Evolutionary conservation across 495 filamentous ascomycete genomes (phyloP), one percentile per base, ranked within the genome.

Genomic region (Clavariopsis aquatica): DNA sequence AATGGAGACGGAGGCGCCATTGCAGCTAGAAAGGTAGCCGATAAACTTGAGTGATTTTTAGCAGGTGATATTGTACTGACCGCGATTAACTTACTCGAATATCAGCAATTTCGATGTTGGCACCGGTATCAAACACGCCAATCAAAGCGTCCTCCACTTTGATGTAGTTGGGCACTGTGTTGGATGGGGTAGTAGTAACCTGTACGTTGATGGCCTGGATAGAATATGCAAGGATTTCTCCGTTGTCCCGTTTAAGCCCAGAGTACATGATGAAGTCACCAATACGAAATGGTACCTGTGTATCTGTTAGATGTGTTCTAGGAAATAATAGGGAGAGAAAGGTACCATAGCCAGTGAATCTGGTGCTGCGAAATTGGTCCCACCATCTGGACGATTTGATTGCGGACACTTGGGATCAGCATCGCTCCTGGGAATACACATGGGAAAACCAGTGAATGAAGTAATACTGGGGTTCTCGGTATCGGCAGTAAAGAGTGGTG

Each of bases 361-460:
- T 0, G 72, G 74, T 1, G 38, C 27, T 24, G 36, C 41, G 20
- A 62, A 46, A 58, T 31, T 56, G 0, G 28, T 49, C 61, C 61
- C n/a, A 59, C 64, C 24, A 58, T 64, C 34, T 0, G 75, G 76
- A 0, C 77, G 72, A 57, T 79, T 77, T 20, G 69, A 68, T 1
- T 59, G 15, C 0, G 77, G 77, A 49, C 76, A 79, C 2, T 74
- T 64, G 0, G 66, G 57, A 22, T 79, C 77, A 7, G 60, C 64
- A 46, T 45, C 9, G 5, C 65, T 69, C 4, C 78, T 69, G 0
- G 77, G 78, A 23, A 79, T 72, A 54, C 78, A 79, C 75, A 79
- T 78, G 38, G 77, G 78, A 52, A 79, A 78, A 9, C 78, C 77
- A 3, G 65, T 69, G 31, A 78, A 79, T 1, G 77, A 70, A 9